Base-by-base conservation (phyloP, 805 yeast species). In the Metschnikowia bowlesiae region DNA sequence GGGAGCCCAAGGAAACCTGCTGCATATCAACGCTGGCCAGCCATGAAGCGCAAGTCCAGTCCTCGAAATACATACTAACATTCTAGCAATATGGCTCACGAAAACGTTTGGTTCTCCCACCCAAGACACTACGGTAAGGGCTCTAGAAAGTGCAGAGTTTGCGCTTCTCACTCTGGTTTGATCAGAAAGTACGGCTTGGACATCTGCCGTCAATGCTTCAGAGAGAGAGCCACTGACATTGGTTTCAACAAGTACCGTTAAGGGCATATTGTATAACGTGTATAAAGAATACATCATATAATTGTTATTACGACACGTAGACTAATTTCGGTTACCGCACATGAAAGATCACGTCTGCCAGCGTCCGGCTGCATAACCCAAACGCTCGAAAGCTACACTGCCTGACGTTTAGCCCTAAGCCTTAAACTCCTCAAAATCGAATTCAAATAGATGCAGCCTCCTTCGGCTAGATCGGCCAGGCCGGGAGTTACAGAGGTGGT, bases 61-160 rank as follows among this genome's bases (percentile, higher is more conserved):
- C 22, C 5, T 22, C 22, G 22, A 22, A 30, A 22, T 31, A 30
- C 37, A 40, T 66, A 72, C 76, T 72, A 71, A 72, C 75, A 47
- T 45, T 59, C 49, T 65, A 74, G 79, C 83, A 87, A 80, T 58
- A 91, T 91, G 98, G 97, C 97, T 87, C 98, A 91, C 97, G 97
- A 89, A 86, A 86, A 89, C 90, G 96, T 92, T 85, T 94, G 99
- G 99, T 94, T 80, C 86, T 91, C 98, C 78, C 99, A 94, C 96
- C 99, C 99, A 85, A 89, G 98, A 89, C 91, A 87, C 81, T 92
- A 83, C 90, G 99, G 99, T 81, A 94, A 94, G 89, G 99, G 99
- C 82, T 88, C 98, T 72, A 96, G 99, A 84, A 94, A 89, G 83
- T 94, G 98, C 85, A 94, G 98, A 80, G 91, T 92, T 84, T 89